Base-by-base conservation (phyloP, 1,139 yeast genomes). In the Geotrichum bryndzae region DNA sequence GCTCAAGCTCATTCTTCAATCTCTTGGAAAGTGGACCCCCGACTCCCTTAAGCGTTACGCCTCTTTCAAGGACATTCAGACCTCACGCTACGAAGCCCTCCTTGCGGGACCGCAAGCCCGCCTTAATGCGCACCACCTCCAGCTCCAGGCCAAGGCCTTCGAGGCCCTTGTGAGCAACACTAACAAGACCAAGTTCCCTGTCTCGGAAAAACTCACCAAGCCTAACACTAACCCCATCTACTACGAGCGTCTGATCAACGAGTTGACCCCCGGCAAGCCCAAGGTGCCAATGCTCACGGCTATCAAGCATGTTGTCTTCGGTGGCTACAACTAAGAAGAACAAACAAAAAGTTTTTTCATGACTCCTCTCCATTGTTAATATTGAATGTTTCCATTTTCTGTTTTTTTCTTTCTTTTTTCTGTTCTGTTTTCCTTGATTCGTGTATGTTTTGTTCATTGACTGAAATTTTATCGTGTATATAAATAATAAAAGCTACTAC, bases 141-240 rank as follows among this genome's bases (percentile, higher is more conserved):
- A 70, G 35, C 59, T 61, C 33, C 74, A 75, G 45, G 66, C 69
- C 11, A 61, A 59, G 4, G 70, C 76, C 1, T 68, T 72, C 4
- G 61, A 63, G n/a, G 62, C 62, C 3, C 64, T 74, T 3, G 64
- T 63, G 10, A 60, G 67, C 51, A 67, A 72, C 59, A 56, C 63
- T 22, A 68, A 70, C 59, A 62, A 60, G 52, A 60, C 62, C 50
- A 45, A 50, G 29, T 62, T 62, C 31, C 68, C 72, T n/a, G 68
- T 72, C 15, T 59, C 72, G 11, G 87, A 85, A 59, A 87, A 87
- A 72, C 75, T 91, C 65, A 76, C 84, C 69, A 79, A 76, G 67
- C 97, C 97, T 38, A 85, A 86, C 70, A 96, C 97, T 1, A 89
- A 90, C 72, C 92, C 96, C 1, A 76, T 81, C 57, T 91, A 91